Conservation (phyloP, 208 protist genomes). For the Trypanosoma lewisi region DNA sequence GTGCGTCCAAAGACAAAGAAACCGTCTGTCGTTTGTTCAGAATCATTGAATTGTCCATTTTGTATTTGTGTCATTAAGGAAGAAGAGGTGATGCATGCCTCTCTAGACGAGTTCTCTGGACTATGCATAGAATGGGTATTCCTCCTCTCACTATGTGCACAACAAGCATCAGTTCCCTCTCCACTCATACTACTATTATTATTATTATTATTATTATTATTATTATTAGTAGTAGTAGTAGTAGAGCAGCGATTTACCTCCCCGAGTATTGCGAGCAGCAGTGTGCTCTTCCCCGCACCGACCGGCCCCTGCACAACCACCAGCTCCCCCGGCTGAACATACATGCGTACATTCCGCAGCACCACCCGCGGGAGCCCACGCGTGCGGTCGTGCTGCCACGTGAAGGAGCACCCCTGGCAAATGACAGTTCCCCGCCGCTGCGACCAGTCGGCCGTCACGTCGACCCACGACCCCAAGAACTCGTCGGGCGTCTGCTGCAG, state of each 20-base stretch:
- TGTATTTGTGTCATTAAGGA: constrained; percentile 16
- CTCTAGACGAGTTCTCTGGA: no score
- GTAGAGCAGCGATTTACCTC: constrained; percentile 60
- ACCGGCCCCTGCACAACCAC: constrained; percentile 78
- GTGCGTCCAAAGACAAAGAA: constrained; percentile 60
- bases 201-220: not conserved
- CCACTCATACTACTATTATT: no score
- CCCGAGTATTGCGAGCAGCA: constrained; percentile 75
- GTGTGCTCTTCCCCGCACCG: constrained; percentile 77
- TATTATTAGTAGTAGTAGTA: not conserved
- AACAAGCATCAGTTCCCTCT: no score
- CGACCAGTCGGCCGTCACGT: constrained; percentile 22
- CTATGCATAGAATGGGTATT: no score
- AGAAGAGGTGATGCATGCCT: constrained; percentile 6
- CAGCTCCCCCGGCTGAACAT: constrained; percentile 64
- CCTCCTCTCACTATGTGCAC: no score
- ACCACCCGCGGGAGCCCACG: constrained; percentile 37
- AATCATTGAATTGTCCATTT: constrained; percentile 5
- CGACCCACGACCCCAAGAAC: constrained; percentile 63
- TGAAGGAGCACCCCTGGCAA: constrained; percentile 67
- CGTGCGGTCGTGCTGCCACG: constrained; percentile 66
- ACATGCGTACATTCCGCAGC: constrained; percentile 53
- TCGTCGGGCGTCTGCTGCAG: constrained; percentile 62
- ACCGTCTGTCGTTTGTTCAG: constrained; percentile 30
- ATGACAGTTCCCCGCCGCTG: constrained; percentile 46